Evolutionary conservation across 2,329 filamentous ascomycete species (phyloP), one percentile per base, ranked within the genome.

Genomic region (Hymenoscyphus fructigenus): DNA sequence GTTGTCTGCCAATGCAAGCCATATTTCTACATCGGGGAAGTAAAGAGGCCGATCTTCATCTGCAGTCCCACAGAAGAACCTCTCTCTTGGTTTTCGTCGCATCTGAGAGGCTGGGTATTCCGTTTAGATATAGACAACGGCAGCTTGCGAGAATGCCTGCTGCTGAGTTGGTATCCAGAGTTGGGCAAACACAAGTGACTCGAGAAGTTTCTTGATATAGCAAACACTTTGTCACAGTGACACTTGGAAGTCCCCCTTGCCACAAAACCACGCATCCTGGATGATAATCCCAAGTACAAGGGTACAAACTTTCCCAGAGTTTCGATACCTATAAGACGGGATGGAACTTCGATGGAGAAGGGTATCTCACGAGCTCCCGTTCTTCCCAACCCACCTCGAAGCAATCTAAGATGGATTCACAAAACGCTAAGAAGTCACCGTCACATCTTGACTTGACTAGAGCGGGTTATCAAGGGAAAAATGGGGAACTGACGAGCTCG

Each of bases 341-440:
- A 23, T 26, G 47, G n/a, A 23, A 14, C 47, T 26, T 53, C 47
- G 14, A 12, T 14, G 47, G 47, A 26, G 20, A 53, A 53, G 47
- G 23, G 12, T 26, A 53, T 53, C 47, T 53, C 47, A 53, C 47
- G 47, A 53, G 47, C 47, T 53, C 47, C 47, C 47, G 47, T 28
- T 53, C n/a, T 53, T 53, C 47, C 47, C 20, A 58, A 38, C n/a
- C 56, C 56, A 58, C 36, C 15, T 44, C 57, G 26, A 59, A 38
- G 34, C 38, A 28, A 28, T 44, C 17, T 53, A 17, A 38, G 32
- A 60, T 60, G 59, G 59, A 50, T 53, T 53, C 59, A 53, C 59
- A 60, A 50, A 32, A 17, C 9, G 38, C 28, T 9, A 20, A 60
- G 59, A 29, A 60, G 15, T 28, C 44, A 5, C 32, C 59, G 15